Percentiles rank a stretch among this genome's conserved stretches.
phyloP scores from a whole-genome alignment of 768 basidiomycete genomes.

The Sporobolomyces pararoseus region DNA sequence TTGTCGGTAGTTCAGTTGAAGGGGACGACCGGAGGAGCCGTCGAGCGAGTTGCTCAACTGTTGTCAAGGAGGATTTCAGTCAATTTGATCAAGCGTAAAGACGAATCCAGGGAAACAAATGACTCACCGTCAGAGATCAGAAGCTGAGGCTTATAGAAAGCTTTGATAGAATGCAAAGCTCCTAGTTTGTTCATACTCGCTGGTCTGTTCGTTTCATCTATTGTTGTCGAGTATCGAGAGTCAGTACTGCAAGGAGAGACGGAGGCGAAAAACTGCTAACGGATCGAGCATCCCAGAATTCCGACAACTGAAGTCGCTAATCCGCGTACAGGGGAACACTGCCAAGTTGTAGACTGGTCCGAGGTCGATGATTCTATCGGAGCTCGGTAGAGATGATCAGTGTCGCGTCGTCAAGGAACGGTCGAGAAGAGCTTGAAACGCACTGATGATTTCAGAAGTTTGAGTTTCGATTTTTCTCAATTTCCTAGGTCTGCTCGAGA shows the following conservation, averaged over 20 bases:
- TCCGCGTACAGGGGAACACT: conserved; percentile 7
- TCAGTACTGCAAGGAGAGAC: neutral
- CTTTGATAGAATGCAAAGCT: neutral
- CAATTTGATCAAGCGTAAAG: neutral
- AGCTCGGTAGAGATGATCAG: neutral
- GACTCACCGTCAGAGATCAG: neutral
- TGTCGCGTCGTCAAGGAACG: too few species aligned
- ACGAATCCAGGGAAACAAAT: neutral
- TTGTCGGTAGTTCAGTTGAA: neutral
- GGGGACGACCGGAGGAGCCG: neutral
- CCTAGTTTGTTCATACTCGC: neutral
- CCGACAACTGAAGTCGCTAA: neutral
- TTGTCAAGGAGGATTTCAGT: too few species aligned
- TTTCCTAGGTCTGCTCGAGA: neutral
- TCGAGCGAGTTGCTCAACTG: neutral
- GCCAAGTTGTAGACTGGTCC: neutral
- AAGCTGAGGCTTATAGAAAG: neutral
- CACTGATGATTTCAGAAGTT: neutral
- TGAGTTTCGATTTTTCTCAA: neutral
- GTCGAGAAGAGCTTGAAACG: too few species aligned
- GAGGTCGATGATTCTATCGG: neutral
- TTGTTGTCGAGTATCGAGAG: neutral
- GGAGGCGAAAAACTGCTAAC: neutral
- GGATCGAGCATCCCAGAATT: conserved; percentile 17
- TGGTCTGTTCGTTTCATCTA: neutral